Percentiles rank a stretch among this genome's conserved stretches.
These are phyloP conservation scores for Blepharisma japonicum DNA, from an alignment of 73 alveolate genomes.

Conservation along the genomic window DNA sequence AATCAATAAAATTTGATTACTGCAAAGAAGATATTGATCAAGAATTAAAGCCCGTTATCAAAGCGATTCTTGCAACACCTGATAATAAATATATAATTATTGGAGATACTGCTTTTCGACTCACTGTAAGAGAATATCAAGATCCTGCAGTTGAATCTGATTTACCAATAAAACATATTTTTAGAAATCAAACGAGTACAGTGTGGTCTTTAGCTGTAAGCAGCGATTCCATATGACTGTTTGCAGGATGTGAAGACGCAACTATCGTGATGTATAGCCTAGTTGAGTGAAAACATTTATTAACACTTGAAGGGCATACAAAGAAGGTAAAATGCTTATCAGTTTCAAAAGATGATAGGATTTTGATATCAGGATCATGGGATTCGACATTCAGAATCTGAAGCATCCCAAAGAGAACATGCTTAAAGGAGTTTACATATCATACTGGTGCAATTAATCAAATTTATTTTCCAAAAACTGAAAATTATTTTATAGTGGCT, in stretches of 20 bases:
- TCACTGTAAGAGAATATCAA: background rate
- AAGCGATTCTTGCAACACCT: background rate
- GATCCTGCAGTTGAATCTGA: background rate
- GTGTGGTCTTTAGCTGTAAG: background rate
- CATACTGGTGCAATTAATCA: too few species aligned
- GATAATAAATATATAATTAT: background rate
- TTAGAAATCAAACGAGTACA: background rate
- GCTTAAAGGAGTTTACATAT: too few species aligned
- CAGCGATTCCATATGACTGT: background rate
- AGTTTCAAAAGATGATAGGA: background rate
- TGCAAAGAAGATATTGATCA: too few species aligned
- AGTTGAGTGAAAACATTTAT: background rate
- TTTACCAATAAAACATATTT: background rate
- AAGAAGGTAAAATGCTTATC: background rate
- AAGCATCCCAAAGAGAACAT: too few species aligned
- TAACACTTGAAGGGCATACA: background rate
- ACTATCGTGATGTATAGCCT: too few species aligned
- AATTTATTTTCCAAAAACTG: too few species aligned
- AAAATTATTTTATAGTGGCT: too few species aligned
- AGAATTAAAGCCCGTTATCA: background rate
- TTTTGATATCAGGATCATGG: background rate
- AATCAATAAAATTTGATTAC: too few species aligned
- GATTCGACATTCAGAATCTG: background rate
- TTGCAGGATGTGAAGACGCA: background rate
- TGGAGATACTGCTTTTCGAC: background rate